A percentile compares a stretch with the other conserved stretches of the same genome.
Evolutionary conservation across 306 rosid genomes (phyloP).

Genomic region (Prunus davidiana): DNA sequence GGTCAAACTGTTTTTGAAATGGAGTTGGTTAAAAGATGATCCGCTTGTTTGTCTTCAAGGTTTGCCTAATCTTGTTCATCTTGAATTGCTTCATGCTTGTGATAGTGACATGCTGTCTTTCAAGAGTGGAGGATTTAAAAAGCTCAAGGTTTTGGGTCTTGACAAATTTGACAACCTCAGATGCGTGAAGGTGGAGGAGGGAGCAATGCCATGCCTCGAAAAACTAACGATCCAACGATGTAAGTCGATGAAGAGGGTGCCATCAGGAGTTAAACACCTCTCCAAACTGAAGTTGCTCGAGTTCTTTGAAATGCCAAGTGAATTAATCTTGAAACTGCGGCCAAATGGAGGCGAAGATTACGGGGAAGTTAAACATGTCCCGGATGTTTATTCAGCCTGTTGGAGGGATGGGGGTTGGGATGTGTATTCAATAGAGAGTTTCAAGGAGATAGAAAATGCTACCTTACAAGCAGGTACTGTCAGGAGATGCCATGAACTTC

Average conservation of each 20-base stretch:
- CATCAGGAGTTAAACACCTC: constrained; percentile 58
- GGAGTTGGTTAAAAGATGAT: constrained; percentile 33
- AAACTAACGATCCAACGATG: constrained; percentile 55
- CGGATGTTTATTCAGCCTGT: constrained; percentile 52
- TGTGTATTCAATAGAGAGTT: constrained; percentile 38
- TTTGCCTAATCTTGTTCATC: constrained; percentile 31
- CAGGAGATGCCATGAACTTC: constrained; percentile 13
- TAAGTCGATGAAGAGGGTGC: constrained; percentile 38
- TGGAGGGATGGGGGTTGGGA: constrained; percentile 77
- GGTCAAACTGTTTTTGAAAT: constrained; percentile 27
- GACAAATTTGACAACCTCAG: constrained; percentile 51
- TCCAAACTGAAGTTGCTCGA: constrained; percentile 45
- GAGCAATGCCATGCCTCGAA: constrained; percentile 62
- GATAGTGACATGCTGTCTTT: constrained; percentile 52
- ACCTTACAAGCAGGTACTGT: constrained; percentile 3
- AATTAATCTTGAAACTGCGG: constrained; percentile 44
- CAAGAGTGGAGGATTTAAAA: constrained; percentile 44
- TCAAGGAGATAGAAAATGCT: constrained; percentile 8
- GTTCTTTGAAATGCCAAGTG: constrained; percentile 62
- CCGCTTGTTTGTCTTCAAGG: constrained; percentile 23
- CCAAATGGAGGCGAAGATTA: constrained; percentile 47
- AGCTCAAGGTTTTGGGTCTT: constrained; percentile 58
- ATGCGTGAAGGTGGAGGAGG: constrained; percentile 41
- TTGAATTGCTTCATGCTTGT: constrained; percentile 42
- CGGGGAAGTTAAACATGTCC: constrained; percentile 50